Percentiles rank a stretch among this genome's conserved stretches.
Evolutionary conservation across 2,329 filamentous ascomycete genomes (phyloP).

Genomic region (Fusarium praegraminearum): DNA sequence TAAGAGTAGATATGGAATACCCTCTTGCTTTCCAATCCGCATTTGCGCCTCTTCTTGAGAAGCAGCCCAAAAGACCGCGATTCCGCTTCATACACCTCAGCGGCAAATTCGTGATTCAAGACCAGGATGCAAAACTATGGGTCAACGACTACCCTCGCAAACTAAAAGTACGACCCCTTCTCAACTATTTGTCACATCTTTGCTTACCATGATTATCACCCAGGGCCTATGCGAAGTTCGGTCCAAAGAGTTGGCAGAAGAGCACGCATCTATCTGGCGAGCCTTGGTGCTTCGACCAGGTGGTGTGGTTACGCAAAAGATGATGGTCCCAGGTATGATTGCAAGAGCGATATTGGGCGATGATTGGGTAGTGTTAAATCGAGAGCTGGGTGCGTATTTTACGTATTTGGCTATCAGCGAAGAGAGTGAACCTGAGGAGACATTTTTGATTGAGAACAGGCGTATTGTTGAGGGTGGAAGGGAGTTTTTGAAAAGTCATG

Average conservation of each 20-base stretch:
- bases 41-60: slow-evolving; percentile 18
- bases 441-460: slow-evolving; percentile 1
- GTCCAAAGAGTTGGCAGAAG: slow-evolving; percentile 24
- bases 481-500: neutral
- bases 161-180: slow-evolving; percentile 21
- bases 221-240: slow-evolving; percentile 36
- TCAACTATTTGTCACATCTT: fast-evolving
- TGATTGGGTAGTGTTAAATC: slow-evolving; percentile 27
- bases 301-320: slow-evolving; percentile 11
- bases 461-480: neutral
- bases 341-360: slow-evolving; percentile 24
- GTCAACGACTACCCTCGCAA: slow-evolving; percentile 39
- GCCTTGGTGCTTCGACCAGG: slow-evolving; percentile 38
- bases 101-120: slow-evolving; percentile 50
- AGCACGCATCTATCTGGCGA: slow-evolving; percentile 24
- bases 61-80: neutral
- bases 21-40: slow-evolving; percentile 34
- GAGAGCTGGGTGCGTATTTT: slow-evolving; percentile 40
- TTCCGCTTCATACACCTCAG: slow-evolving; percentile 52
- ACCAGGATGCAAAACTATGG: slow-evolving; percentile 50
- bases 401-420: slow-evolving; percentile 33
- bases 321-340: neutral
- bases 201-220: neutral
- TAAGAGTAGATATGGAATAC: slow-evolving; percentile 39
- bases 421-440: slow-evolving; percentile 10